Evolutionary conservation across 495 filamentous ascomycete genomes (phyloP), one percentile per base, ranked within the genome.

Genomic region (Penicillium bovifimosum): DNA sequence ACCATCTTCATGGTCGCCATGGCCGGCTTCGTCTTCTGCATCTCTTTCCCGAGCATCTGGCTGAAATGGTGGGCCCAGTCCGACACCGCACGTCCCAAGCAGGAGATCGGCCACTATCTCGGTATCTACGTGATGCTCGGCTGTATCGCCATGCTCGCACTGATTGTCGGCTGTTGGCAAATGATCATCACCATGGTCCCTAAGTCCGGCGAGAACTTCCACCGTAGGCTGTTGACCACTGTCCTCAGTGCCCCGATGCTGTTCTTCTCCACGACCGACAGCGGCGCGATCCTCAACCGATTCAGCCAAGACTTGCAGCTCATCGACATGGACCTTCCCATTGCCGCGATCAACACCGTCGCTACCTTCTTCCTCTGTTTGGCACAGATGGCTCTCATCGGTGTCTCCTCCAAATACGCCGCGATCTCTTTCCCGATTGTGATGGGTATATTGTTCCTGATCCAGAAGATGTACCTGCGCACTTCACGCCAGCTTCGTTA

Each of bases 401-500:
- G 68, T 3, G 63, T 71, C 5, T 66, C 74, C 20, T 75, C 79
- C 0, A 64, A 62, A 31, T 83, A 75, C 50, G 69, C 71, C 0
- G 80, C 78, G 0, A 74, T 78, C 32, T 71, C 75, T 0, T 76
- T 81, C 50, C 80, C 80, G 0, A 41, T 78, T 34, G 68, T 76
- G 6, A 53, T 77, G 28, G 52, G 77, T 9, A 57, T 72, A 20
- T 50, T 83, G 5, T 85, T 78, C 50, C 27, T 76, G 13, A 71
- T 86, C 5, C 80, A 85, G 54, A 80, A 78, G 47, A 65, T 78
- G 32, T 87, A 87, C 52, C 71, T 87, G 5, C 73, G 79, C 9
- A 86, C 84, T 1, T 85, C 82, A 2, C 76, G 82, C 3, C 83
- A 86, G 55, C 63, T 87, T 5, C 80, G 83, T 31, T 70, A 83